Conservation (phyloP, 108 stramenopile species). For the Skeletonema tropicum region DNA sequence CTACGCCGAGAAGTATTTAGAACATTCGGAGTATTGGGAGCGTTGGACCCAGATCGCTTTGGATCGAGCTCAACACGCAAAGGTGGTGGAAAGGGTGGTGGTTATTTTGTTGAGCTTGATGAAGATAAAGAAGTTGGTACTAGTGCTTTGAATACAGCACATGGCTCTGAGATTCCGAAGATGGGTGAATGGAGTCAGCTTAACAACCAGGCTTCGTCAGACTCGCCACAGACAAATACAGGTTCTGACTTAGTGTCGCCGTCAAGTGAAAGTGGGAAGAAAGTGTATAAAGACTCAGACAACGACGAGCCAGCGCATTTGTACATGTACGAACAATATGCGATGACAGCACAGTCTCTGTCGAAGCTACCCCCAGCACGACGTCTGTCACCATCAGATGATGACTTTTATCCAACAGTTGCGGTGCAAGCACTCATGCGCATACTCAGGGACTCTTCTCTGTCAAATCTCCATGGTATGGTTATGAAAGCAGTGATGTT, state of each 20-base stretch:
- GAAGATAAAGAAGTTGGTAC: conserved; percentile 20
- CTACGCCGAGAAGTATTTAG: conserved; percentile 93
- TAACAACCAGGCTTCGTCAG: not conserved
- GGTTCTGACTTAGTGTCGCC: not conserved
- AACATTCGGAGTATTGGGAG: conserved; percentile 93
- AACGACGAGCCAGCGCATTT: conserved; percentile 83
- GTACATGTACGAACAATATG: conserved; percentile 91
- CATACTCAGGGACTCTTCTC: conserved; percentile 85
- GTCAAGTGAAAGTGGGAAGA: conserved; percentile 3
- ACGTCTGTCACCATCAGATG: conserved; percentile 74
- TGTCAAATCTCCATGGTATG: conserved; percentile 91
- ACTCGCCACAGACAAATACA: not conserved
- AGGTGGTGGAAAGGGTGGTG: conserved; percentile 83
- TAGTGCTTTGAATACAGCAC: conserved; percentile 1
- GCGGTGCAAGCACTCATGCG: conserved; percentile 90
- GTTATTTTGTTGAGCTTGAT: conserved; percentile 74
- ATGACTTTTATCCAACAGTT: conserved; percentile 94
- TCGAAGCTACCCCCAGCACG: conserved; percentile 64
- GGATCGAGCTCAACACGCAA: conserved; percentile 68
- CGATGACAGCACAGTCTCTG: conserved; percentile 86
- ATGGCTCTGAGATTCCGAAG: conserved; percentile 25
- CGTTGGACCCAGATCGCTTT: conserved; percentile 92
- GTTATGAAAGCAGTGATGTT: conserved; percentile 95
- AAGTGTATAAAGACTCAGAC: conserved; percentile 48
- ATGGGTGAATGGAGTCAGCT: conserved; percentile 13